These are phyloP conservation scores for Psilocybe mexicana DNA, from an alignment of 1,284 basidiomycete genomes.

Conservation along the genomic window DNA sequence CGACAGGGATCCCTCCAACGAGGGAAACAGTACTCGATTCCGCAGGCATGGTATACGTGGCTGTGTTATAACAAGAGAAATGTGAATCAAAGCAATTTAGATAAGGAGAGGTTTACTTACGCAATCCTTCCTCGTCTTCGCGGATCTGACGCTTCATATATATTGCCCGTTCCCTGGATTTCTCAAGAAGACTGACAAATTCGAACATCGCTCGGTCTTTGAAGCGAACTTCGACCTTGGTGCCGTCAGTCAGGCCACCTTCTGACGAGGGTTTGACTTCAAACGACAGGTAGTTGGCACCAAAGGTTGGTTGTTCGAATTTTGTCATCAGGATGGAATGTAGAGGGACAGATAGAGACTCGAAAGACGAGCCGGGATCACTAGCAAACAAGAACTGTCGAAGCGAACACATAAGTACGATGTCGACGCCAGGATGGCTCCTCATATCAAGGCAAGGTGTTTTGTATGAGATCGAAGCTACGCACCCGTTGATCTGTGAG, in stretches of 20 bases:
- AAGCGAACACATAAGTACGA: neutral
- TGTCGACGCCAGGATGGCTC: neutral
- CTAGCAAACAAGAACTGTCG: constrained; percentile 65
- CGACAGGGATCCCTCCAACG: constrained; percentile 42
- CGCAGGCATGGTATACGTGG: constrained; percentile 55
- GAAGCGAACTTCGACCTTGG: constrained; percentile 66
- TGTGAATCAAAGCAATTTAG: neutral
- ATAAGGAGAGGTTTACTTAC: constrained; percentile 44
- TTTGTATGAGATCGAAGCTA: constrained; percentile 1
- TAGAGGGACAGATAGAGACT: constrained; percentile 59
- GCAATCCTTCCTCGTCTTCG: constrained; percentile 62
- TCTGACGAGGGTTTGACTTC: constrained; percentile 64
- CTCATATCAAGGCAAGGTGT: constrained; percentile 5
- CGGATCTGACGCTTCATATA: constrained; percentile 67
- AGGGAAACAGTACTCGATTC: constrained; percentile 42
- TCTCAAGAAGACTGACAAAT: constrained; percentile 70
- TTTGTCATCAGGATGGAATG: constrained; percentile 63
- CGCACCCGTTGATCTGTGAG: constrained; percentile 75
- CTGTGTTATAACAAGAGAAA: constrained; percentile 31
- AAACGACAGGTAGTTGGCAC: constrained; percentile 65
- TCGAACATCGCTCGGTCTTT: constrained; percentile 69
- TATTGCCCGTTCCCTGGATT: constrained; percentile 70
- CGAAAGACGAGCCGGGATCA: constrained; percentile 36
- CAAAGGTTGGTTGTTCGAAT: constrained; percentile 75
- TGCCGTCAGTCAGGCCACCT: constrained; percentile 65